A percentile compares a stretch with the other conserved stretches of the same genome.
Evolutionary conservation across 192 early-diverging fungal species (phyloP).

Genomic region (Obelidium mucronatum): DNA sequence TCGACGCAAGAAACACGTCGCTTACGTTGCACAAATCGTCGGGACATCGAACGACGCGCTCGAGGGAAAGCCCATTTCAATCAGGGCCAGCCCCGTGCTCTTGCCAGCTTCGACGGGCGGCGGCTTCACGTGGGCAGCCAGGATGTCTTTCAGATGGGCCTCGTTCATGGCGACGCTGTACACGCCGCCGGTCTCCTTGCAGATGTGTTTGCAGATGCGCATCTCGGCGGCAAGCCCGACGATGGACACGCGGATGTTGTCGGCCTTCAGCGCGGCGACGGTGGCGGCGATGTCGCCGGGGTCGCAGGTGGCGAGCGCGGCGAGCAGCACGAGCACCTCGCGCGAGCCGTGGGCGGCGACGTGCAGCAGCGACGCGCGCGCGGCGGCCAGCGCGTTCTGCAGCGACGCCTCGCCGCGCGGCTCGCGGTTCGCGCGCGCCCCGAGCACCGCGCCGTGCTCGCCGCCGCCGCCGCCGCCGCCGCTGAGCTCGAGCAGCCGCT

Average conservation of each 20-base stretch:
- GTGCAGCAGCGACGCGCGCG: conserved; percentile 73
- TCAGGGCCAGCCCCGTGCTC: conserved; percentile 69
- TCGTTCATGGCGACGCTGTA: conserved; percentile 89
- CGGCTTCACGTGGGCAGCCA: conserved; percentile 90
- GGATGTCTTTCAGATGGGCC: conserved; percentile 78
- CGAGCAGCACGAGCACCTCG: conserved; percentile 88
- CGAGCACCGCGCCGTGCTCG: conserved; percentile 79
- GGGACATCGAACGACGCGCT: conserved; percentile 47
- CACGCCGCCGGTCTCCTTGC: conserved; percentile 67
- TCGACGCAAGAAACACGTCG: not conserved
- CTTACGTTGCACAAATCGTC: conserved; percentile 82
- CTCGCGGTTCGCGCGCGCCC: conserved; percentile 71
- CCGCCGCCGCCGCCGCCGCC: conserved; percentile 81
- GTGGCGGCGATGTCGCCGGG: conserved; percentile 92
- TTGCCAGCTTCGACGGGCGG: conserved; percentile 70
- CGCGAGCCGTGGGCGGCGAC: conserved; percentile 90
- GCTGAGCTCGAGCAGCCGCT: conserved; percentile 84
- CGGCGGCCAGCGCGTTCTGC: conserved; percentile 91
- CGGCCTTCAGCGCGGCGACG: conserved; percentile 65
- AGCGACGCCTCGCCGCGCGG: conserved; percentile 86
- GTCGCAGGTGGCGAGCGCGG: conserved; percentile 91
- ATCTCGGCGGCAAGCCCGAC: conserved; percentile 93
- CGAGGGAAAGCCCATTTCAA: conserved; percentile 93
- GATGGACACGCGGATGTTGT: conserved; percentile 84
- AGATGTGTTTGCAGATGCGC: conserved; percentile 77